phyloP scores from a whole-genome alignment of 1,284 basidiomycete genomes.

The Ganoderma boninense region DNA sequence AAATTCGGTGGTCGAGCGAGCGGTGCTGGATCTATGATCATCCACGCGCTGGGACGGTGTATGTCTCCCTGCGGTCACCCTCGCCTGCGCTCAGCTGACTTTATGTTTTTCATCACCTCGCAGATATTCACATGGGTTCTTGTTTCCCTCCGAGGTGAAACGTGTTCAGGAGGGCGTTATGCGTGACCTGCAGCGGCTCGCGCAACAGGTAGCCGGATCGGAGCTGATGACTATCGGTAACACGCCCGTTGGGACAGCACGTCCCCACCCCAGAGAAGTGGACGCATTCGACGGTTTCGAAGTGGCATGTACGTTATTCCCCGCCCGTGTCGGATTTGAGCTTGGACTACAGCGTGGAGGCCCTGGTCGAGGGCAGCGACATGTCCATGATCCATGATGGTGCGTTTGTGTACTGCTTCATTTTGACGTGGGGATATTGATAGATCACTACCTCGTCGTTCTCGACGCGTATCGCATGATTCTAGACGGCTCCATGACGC shows the following conservation, averaged over 20 bases:
- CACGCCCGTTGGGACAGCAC: conserved; percentile 32
- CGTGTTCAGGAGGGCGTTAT: conserved; percentile 63
- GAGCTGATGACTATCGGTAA: conserved; percentile 17
- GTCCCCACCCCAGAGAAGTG: conserved; percentile 61
- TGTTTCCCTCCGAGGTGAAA: conserved; percentile 92
- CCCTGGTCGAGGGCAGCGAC: conserved; percentile 90
- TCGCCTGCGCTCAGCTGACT: not conserved
- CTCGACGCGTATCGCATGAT: conserved; percentile 4
- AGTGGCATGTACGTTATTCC: conserved; percentile 83
- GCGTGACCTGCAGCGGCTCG: conserved; percentile 36
- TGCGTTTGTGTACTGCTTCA: conserved; percentile 35
- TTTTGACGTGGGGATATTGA: not conserved
- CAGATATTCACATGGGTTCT: conserved; percentile 94
- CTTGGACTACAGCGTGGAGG: conserved; percentile 84
- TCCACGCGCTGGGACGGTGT: conserved; percentile 92
- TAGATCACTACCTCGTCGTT: not conserved
- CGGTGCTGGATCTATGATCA: conserved; percentile 99
- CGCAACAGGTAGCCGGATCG: conserved; percentile 27
- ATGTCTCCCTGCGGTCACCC: conserved; percentile 44
- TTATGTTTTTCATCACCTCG: conserved; percentile 21
- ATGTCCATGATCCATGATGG: conserved; percentile 77
- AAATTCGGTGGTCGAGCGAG: conserved; percentile 91
- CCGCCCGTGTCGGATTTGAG: conserved; percentile 77
- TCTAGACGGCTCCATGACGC: conserved; percentile 60
- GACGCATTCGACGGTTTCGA: conserved; percentile 88